Conservation (phyloP, 305 asterid species). For the Fraxinus ornus region DNA sequence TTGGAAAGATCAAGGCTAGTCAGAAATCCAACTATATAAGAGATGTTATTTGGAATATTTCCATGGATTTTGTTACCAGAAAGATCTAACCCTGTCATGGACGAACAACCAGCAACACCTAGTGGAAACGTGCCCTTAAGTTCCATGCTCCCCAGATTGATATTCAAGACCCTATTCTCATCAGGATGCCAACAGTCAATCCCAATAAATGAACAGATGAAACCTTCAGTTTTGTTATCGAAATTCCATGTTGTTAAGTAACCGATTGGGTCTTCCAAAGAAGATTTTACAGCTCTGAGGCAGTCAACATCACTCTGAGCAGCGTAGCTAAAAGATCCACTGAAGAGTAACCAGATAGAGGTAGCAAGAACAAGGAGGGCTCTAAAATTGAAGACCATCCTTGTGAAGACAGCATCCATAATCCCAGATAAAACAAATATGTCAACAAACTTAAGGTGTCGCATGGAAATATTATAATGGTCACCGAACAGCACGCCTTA, state of each 20-base stretch:
- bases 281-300: conserved; percentile 38
- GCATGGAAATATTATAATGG: not conserved
- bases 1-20: conserved; percentile 62
- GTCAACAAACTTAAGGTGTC: not conserved
- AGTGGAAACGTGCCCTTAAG: conserved; percentile 67
- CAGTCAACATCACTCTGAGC: conserved; percentile 51
- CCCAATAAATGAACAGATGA: conserved; percentile 57
- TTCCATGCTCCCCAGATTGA: conserved; percentile 53
- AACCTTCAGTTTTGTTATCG: conserved; percentile 38
- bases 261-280: conserved; percentile 55
- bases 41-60: conserved; percentile 48
- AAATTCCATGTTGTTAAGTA: conserved; percentile 56
- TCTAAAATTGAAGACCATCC: conserved; percentile 17
- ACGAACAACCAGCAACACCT: conserved; percentile 43
- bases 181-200: conserved; percentile 54
- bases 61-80: conserved; percentile 59
- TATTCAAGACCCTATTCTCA: conserved; percentile 46
- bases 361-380: conserved; percentile 25
- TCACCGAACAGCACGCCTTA: not conserved
- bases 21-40: conserved; percentile 30
- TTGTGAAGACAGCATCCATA: conserved; percentile 26
- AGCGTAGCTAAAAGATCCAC: conserved; percentile 24
- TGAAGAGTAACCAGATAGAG: conserved; percentile 29
- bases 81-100: conserved; percentile 68
- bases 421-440: not conserved